Conservation (phyloP, 2,329 filamentous ascomycete genomes). For the Arthroderma sp. region DNA sequence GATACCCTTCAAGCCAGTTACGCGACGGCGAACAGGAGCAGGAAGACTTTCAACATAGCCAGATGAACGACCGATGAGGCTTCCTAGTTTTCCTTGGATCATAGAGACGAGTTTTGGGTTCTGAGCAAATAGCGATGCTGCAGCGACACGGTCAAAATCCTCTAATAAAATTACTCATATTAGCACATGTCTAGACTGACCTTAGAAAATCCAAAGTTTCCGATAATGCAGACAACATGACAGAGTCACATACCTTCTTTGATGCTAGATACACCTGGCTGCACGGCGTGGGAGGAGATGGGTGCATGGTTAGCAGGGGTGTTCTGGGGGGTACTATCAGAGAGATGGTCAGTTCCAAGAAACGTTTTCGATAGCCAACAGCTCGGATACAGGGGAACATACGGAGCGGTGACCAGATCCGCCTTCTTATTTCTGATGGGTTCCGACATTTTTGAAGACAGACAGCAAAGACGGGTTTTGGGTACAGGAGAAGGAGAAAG, state of each 20-base stretch:
- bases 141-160: conserved; percentile 74
- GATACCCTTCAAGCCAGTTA: conserved; percentile 90
- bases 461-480: no score
- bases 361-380: conserved; percentile 15
- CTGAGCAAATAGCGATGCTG: conserved; percentile 85
- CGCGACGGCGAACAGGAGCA: conserved; percentile 74
- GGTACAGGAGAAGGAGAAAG: no score
- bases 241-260: conserved; percentile 65
- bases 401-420: conserved; percentile 48
- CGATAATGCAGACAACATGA: not conserved
- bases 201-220: conserved; percentile 56
- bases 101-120: conserved; percentile 91
- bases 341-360: conserved; percentile 14
- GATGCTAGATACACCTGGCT: conserved; percentile 87
- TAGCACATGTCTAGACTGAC: conserved; percentile 85
- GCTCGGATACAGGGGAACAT: conserved; percentile 27
- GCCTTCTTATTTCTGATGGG: conserved; percentile 55
- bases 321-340: conserved; percentile 84
- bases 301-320: conserved; percentile 90
- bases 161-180: conserved; percentile 42
- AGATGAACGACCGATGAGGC: conserved; percentile 85
- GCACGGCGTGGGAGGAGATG: conserved; percentile 93
- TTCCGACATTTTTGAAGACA: conserved; percentile 44
- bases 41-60: conserved; percentile 97
- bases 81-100: conserved; percentile 93